These are phyloP conservation scores for Hortiboletus flavorubellus DNA, from an alignment of 768 basidiomycete species.

Conservation along the genomic window DNA sequence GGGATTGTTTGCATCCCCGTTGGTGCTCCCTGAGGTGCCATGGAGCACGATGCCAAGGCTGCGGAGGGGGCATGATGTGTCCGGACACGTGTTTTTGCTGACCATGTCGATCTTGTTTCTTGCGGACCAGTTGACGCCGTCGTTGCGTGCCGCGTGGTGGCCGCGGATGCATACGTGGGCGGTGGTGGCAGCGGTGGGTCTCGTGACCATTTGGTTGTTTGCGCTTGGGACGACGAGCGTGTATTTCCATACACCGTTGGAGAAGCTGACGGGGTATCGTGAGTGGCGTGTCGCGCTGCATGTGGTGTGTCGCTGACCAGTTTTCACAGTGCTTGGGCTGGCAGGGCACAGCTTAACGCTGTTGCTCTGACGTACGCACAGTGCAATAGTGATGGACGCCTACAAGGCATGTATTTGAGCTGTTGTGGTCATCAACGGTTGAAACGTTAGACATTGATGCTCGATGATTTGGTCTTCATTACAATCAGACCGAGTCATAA, in stretches of 20 bases:
- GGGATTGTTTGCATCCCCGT: slow-evolving; percentile 47
- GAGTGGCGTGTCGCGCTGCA: slow-evolving; percentile 31
- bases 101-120: slow-evolving; percentile 78
- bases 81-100: slow-evolving; percentile 90
- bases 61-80: slow-evolving; percentile 85
- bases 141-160: slow-evolving; percentile 43
- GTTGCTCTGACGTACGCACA: slow-evolving; percentile 7
- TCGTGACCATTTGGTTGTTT: slow-evolving; percentile 67
- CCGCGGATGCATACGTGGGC: slow-evolving; percentile 46
- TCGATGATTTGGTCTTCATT: background rate
- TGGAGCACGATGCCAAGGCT: slow-evolving; percentile 60
- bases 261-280: slow-evolving; percentile 87
- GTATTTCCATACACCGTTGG: slow-evolving; percentile 87
- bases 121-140: slow-evolving; percentile 64
- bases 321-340: slow-evolving; percentile 36
- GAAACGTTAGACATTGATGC: background rate
- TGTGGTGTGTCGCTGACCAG: background rate
- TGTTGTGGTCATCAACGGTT: background rate
- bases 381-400: background rate
- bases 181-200: slow-evolving; percentile 39
- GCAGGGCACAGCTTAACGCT: slow-evolving; percentile 34
- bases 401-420: background rate
- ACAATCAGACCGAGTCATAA: too few species aligned
- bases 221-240: slow-evolving; percentile 78
- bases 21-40: slow-evolving; percentile 36